These are phyloP conservation scores for Leccinum rimulosum DNA, from an alignment of 768 basidiomycete species.

Conservation along the genomic window DNA sequence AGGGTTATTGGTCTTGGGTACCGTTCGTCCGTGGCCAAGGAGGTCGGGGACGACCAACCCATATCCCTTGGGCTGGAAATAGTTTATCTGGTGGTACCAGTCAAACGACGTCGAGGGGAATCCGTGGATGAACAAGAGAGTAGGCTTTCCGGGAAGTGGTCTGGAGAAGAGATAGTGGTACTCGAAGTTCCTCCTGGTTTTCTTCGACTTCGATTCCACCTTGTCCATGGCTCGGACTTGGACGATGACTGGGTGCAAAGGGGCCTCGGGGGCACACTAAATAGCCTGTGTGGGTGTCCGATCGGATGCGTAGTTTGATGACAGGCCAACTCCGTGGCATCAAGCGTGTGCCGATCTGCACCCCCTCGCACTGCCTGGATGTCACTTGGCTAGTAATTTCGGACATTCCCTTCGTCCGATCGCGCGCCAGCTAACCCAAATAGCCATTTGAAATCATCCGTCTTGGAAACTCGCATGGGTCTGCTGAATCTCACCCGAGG, in stretches of 20 bases:
- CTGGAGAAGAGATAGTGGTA: slow-evolving; percentile 37
- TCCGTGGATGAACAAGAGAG: slow-evolving; percentile 44
- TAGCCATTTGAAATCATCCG: slow-evolving; percentile 1
- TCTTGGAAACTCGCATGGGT: not conserved
- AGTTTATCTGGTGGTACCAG: slow-evolving; percentile 41
- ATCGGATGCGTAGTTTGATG: slow-evolving; percentile 15
- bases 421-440: not conserved
- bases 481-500: not conserved
- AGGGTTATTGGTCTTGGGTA: slow-evolving; percentile 37
- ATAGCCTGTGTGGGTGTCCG: slow-evolving; percentile 7
- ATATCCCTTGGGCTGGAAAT: slow-evolving; percentile 40
- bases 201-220: slow-evolving; percentile 32
- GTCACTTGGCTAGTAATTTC: not conserved
- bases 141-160: slow-evolving; percentile 30
- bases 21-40: slow-evolving; percentile 45
- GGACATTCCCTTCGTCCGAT: slow-evolving; percentile 6
- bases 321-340: slow-evolving; percentile 3
- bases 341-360: slow-evolving; percentile 19
- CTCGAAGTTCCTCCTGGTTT: slow-evolving; percentile 32
- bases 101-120: slow-evolving; percentile 43
- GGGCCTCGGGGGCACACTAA: not conserved
- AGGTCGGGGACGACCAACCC: slow-evolving; percentile 47
- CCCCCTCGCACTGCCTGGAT: slow-evolving; percentile 17
- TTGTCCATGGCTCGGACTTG: slow-evolving; percentile 21
- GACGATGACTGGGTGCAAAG: not conserved